These are phyloP conservation scores for Fusarium temperatum DNA, from an alignment of 2,329 filamentous ascomycete species.

Conservation along the genomic window DNA sequence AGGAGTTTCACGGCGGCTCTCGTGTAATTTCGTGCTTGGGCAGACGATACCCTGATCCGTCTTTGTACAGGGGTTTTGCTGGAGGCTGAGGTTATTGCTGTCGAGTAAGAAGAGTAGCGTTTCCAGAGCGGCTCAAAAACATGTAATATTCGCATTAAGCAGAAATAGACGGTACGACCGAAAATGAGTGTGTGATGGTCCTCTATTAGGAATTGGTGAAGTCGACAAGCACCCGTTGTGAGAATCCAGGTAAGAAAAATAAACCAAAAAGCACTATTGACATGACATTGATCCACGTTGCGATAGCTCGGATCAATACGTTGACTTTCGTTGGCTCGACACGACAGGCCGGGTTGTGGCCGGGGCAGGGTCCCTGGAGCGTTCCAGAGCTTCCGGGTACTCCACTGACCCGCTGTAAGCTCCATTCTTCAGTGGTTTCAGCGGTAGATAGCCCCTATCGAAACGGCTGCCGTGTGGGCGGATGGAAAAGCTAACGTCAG, in stretches of 20 bases:
- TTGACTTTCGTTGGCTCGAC: conserved; percentile 27
- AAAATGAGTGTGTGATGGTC: conserved; percentile 28
- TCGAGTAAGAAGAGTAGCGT: conserved; percentile 25
- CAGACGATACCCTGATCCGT: conserved; percentile 17
- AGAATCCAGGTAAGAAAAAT: conserved; percentile 19
- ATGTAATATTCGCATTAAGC: conserved; percentile 7
- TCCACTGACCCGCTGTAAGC: background rate
- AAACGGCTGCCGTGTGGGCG: background rate
- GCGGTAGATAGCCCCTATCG: conserved; percentile 11
- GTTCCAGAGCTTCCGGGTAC: background rate
- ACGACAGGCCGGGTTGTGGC: conserved; percentile 1
- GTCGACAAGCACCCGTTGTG: background rate
- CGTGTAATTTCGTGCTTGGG: conserved; percentile 6
- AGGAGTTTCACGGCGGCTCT: background rate
- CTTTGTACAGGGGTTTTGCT: conserved; percentile 30
- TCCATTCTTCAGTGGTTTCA: conserved; percentile 2
- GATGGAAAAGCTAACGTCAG: background rate
- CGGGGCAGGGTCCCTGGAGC: conserved; percentile 1
- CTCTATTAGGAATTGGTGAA: conserved; percentile 21
- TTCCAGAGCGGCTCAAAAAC: conserved; percentile 2
- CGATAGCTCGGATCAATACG: conserved; percentile 33
- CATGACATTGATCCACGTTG: conserved; percentile 38
- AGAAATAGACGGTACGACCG: background rate
- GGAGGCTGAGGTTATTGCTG: conserved; percentile 17
- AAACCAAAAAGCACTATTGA: conserved; percentile 19